Conservation (phyloP, 2,329 filamentous ascomycete species). For the Phialophora macrospora region DNA sequence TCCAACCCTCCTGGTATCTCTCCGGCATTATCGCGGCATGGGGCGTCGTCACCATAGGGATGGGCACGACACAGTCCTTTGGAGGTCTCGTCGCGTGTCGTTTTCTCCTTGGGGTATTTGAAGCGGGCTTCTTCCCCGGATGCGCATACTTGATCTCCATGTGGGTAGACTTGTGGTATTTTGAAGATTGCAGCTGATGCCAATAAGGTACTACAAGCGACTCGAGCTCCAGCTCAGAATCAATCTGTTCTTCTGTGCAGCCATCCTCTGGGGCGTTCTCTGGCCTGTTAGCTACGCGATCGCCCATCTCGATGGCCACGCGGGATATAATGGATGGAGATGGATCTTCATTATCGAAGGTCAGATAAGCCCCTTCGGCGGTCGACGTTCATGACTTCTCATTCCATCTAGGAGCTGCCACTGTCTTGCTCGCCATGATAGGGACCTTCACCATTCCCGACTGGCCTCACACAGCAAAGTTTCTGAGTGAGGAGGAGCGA, state of each 20-base stretch:
- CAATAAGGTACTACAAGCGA: constrained; percentile 44
- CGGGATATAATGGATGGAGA: constrained; percentile 38
- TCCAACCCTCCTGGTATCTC: constrained; percentile 26
- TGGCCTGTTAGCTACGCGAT: constrained; percentile 60
- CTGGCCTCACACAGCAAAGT: constrained; percentile 42
- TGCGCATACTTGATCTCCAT: constrained; percentile 35
- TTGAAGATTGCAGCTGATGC: constrained; percentile 22
- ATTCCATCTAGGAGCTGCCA: constrained; percentile 33
- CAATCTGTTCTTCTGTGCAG: constrained; percentile 42
- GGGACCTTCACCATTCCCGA: constrained; percentile 42
- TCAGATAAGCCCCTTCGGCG: not conserved
- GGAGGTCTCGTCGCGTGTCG: constrained; percentile 41
- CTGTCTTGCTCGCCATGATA: constrained; percentile 37
- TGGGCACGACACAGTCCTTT: constrained; percentile 42
- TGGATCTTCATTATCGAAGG: constrained; percentile 49
- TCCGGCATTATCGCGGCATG: constrained; percentile 2
- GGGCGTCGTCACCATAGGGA: constrained; percentile 47
- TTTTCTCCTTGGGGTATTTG: constrained; percentile 43
- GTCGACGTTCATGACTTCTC: no score
- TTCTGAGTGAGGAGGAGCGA: constrained; percentile 40
- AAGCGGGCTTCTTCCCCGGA: constrained; percentile 47
- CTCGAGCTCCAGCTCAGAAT: constrained; percentile 47
- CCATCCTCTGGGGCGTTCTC: constrained; percentile 49
- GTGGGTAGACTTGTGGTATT: constrained; percentile 5
- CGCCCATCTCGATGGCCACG: constrained; percentile 55